These are phyloP conservation scores for Trypanosoma caninum DNA, from an alignment of 208 protist species.

Conservation along the genomic window DNA sequence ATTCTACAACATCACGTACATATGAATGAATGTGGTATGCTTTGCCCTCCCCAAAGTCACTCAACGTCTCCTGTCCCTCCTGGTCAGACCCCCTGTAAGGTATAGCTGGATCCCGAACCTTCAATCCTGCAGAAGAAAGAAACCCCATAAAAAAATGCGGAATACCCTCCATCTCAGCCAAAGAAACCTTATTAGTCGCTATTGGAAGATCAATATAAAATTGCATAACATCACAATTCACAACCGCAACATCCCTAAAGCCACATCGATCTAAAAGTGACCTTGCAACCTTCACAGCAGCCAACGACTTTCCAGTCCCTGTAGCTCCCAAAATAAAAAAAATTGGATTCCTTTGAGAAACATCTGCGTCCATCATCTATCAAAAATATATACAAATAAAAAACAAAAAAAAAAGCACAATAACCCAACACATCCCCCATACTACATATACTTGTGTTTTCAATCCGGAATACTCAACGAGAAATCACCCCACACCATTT, in stretches of 20 bases:
- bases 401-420: no score
- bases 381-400: slow-evolving; percentile 1
- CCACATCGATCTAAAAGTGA: slow-evolving; percentile 30
- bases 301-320: slow-evolving; percentile 78
- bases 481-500: no score
- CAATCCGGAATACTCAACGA: no score
- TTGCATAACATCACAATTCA: slow-evolving; percentile 90
- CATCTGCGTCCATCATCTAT: background rate
- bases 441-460: no score
- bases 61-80: background rate
- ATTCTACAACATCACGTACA: slow-evolving; percentile 36
- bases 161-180: slow-evolving; percentile 48
- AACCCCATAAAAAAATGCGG: slow-evolving; percentile 80
- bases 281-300: slow-evolving; percentile 68
- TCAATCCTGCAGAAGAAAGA: slow-evolving; percentile 33
- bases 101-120: slow-evolving; percentile 21
- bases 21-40: slow-evolving; percentile 57
- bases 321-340: slow-evolving; percentile 88
- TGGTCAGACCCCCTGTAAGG: slow-evolving; percentile 26
- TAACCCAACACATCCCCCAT: no score
- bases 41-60: background rate
- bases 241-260: slow-evolving; percentile 65
- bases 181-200: slow-evolving; percentile 80
- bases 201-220: slow-evolving; percentile 84
- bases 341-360: slow-evolving; percentile 20